Evolutionary conservation across 2,329 filamentous ascomycete species (phyloP), one percentile per base, ranked within the genome.

Genomic region (Penicillium concentricum): DNA sequence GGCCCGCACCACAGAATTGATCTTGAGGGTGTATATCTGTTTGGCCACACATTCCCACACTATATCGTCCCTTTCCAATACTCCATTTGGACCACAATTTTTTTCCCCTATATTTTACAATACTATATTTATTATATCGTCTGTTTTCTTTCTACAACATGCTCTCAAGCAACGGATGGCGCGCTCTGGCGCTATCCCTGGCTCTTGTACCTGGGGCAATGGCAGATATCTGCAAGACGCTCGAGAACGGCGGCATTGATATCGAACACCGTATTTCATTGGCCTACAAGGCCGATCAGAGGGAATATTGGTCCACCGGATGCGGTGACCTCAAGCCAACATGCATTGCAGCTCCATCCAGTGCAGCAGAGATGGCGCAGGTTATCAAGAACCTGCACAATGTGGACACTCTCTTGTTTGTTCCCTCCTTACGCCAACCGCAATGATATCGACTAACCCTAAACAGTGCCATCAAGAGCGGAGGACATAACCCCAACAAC

Each of bases 361-460:
- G 75, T 34, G 73, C 78, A 0, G 69, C 78, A 16, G 81, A 86
- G 63, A 81, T 86, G 37, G 76, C 82, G 0, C 74, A 76, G 10
- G 76, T 83, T n/a, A 75, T 87, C 45, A 76, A 74, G 26, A 73
- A 81, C 30, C 74, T 86, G 13, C 76, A 74, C 8, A 69, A 77
- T 34, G 77, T 77, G 41, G 73, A 76, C 37, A 80, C 80, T 53
- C 69, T 81, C 6, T 82, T 87, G 52, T 54, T 30, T 5, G 52
- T 54, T n/a, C 34, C 18, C 2, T 28, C 22, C n/a, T n/a, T 44
- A 4, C 4, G 10, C 2, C 7, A 18, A 10, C 8, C 30, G 13
- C 13, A 18, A 20, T 13, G 5, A 20, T 15, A 0, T 4, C 12
- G 7, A 5, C 45, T 54, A 37, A 54, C 20, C 5, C 4, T 32